Base-by-base conservation (phyloP, 2,329 filamentous ascomycete species). In the Hymenoscyphus linearis region DNA sequence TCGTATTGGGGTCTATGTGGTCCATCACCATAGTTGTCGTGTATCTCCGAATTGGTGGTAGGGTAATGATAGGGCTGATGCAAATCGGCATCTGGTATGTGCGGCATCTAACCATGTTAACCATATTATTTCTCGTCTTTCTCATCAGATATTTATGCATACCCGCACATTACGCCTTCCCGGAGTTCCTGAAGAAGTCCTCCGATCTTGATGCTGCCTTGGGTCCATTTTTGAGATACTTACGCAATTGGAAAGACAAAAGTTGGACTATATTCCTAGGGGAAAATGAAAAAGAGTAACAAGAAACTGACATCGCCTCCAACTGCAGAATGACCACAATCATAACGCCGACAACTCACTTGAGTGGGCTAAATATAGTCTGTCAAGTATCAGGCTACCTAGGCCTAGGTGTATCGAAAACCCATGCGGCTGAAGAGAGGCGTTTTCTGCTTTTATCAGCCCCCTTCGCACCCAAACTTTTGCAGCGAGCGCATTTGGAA, bases 51-150 rank as follows among this genome's bases (percentile, higher is more conserved):
- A 52, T 60, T 54, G 10, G 53, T 57, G 3, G 53, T 53, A 27
- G 44, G 53, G 31, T 56, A 40, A 25, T 53, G 27, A 36, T 56
- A 57, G 14, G 44, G 59, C 31, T 57, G 53, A 13, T 60, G 59
- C 36, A 44, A 9, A 54, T 54, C 27, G 36, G 59, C 40, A 31
- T 60, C 40, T 25, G 59, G 59, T 31, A 57, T 57, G n/a, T 40
- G 16, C 25, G 59, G 59, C 59, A 60, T 60, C 59, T 60, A 47
- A 3, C 14, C 7, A n/a, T 31, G 57, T 59, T 22, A 59, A 25
- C 18, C 27, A 54, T 18, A 26, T 31, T 27, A 6, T 18, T 31
- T 6, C 31, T 18, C 26, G n/a, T 27, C 14, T 31, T 55, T 35
- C 26, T 27, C 13, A 14, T 16, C 34, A 44, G 35, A 5, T 2